Evolutionary conservation across 2,329 filamentous ascomycete genomes (phyloP).

Genomic region (Pyricularia pennisetigena): DNA sequence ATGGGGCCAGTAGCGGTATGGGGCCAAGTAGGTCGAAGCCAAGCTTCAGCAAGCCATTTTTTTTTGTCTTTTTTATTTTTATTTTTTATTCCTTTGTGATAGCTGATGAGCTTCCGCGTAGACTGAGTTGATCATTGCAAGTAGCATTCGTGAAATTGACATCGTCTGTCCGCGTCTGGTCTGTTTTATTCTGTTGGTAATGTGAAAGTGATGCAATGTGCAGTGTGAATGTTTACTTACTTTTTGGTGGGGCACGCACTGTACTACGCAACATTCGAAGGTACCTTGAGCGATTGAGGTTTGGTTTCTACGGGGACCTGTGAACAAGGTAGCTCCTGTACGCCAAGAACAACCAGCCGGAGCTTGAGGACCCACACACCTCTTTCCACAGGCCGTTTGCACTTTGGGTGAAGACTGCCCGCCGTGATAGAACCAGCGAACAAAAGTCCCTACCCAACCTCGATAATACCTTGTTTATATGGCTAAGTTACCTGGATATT

Average conservation of each 20-base stretch:
- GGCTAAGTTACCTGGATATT: too few relatives aligned
- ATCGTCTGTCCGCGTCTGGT: not conserved
- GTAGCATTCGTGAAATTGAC: not conserved
- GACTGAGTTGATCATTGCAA: not conserved
- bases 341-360: not conserved
- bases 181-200: not conserved
- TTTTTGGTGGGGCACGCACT: not conserved
- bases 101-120: not conserved
- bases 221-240: not conserved
- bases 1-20: not conserved
- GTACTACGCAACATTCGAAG: not conserved
- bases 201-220: not conserved
- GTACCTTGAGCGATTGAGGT: conserved; percentile 13
- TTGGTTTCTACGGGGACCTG: conserved; percentile 16
- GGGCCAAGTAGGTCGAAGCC: not conserved
- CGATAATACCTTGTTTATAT: too few relatives aligned
- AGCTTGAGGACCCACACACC: not conserved
- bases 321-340: not conserved
- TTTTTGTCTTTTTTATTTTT: not conserved
- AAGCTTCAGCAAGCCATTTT: conserved; percentile 6
- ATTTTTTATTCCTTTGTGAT: not conserved
- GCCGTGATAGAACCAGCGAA: too few relatives aligned
- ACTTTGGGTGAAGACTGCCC: too few relatives aligned
- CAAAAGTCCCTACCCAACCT: too few relatives aligned
- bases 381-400: not conserved